These are phyloP conservation scores for Zymoseptoria pseudotritici DNA, from an alignment of 2,329 filamentous ascomycete species.

Conservation along the genomic window DNA sequence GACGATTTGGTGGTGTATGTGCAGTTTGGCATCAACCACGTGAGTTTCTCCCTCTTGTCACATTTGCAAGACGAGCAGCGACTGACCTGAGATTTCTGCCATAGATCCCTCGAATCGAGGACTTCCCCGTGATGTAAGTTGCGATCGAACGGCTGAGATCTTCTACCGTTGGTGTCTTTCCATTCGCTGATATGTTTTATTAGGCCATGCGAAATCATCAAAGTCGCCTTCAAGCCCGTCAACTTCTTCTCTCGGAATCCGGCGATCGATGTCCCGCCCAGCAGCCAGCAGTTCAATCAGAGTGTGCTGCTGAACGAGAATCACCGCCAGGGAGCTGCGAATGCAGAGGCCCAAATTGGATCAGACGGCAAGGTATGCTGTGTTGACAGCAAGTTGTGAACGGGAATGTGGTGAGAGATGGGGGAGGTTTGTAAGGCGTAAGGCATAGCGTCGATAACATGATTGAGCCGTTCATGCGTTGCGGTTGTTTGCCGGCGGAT, in stretches of 20 bases:
- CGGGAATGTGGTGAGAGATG: conserved; percentile 8
- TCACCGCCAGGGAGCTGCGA: conserved; percentile 2
- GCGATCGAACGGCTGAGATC: no score
- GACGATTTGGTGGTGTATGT: conserved; percentile 51
- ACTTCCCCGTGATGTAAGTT: conserved; percentile 42
- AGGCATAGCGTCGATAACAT: neutral
- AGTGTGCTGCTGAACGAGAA: conserved; percentile 25
- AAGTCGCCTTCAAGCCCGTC: conserved; percentile 47
- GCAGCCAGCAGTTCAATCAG: conserved; percentile 43
- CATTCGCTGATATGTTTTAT: neutral
- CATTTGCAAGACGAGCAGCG: neutral
- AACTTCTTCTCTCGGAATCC: conserved; percentile 50
- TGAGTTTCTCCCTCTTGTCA: conserved; percentile 23
- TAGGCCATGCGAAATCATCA: conserved; percentile 53
- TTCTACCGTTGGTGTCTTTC: neutral
- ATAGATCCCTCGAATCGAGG: conserved; percentile 45
- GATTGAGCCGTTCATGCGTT: no score
- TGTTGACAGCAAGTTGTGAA: conserved; percentile 13
- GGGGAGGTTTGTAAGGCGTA: neutral
- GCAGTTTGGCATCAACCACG: conserved; percentile 52
- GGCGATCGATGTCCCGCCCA: conserved; percentile 49
- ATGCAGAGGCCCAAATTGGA: conserved; percentile 1
- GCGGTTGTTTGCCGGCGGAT: no score
- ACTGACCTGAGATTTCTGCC: conserved; percentile 20
- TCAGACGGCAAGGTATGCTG: conserved; percentile 4